Percentiles rank a stretch among this genome's conserved stretches.
These are phyloP conservation scores for Ascochyta pisi DNA, from an alignment of 2,329 filamentous ascomycete genomes.

Conservation along the genomic window DNA sequence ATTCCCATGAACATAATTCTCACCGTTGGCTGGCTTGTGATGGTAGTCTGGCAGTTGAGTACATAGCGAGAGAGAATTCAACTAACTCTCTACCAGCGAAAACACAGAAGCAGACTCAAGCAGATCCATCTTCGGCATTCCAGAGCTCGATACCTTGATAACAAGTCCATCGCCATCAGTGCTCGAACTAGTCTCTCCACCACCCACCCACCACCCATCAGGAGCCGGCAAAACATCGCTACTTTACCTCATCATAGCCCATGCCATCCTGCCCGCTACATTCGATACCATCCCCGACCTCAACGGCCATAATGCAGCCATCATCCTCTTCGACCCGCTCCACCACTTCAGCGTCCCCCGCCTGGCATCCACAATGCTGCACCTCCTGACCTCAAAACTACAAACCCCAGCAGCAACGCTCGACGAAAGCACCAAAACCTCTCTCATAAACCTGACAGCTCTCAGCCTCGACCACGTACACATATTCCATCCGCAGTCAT, in stretches of 20 bases:
- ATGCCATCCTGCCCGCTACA: conserved; percentile 57
- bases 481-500: conserved; percentile 63
- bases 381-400: conserved; percentile 14
- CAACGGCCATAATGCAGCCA: conserved; percentile 52
- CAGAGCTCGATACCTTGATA: conserved; percentile 54
- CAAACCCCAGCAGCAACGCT: neutral
- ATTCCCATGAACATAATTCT: neutral
- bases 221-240: conserved; percentile 65
- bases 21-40: neutral
- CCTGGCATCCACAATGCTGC: conserved; percentile 51
- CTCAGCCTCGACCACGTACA: conserved; percentile 62
- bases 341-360: conserved; percentile 60
- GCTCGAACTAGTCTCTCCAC: conserved; percentile 62
- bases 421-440: neutral
- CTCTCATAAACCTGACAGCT: conserved; percentile 37
- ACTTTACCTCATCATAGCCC: conserved; percentile 62
- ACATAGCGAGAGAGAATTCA: too few relatives aligned
- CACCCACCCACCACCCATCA: conserved; percentile 43
- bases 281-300: conserved; percentile 30
- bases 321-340: conserved; percentile 64
- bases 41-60: neutral
- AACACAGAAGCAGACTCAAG: neutral
- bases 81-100: neutral
- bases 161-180: conserved; percentile 19
- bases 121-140: conserved; percentile 50